phyloP scores from a whole-genome alignment of 306 rosid genomes.

The Sicyos baderoa region DNA sequence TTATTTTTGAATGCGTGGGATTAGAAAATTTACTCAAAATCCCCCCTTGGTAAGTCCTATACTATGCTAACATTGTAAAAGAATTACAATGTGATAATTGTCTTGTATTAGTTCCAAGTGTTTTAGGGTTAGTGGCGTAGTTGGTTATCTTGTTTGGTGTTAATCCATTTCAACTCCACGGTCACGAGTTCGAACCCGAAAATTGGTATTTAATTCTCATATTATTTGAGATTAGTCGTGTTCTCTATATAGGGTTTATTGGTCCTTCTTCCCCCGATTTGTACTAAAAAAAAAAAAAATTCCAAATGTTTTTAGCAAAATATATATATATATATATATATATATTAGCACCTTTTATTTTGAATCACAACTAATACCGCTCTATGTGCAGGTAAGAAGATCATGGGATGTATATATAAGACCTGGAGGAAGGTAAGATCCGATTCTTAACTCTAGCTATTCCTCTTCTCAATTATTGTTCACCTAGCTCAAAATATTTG shows the following conservation, averaged over 20 bases:
- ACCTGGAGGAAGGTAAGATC: constrained; percentile 82
- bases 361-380: constrained; percentile 3
- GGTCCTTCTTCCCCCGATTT: too few species aligned
- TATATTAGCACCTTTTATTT: neutral
- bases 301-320: too few species aligned
- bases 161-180: too few species aligned
- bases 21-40: neutral
- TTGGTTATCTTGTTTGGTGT: too few species aligned
- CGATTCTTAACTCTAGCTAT: neutral
- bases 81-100: neutral
- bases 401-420: constrained; percentile 87
- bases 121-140: too few species aligned
- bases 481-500: neutral
- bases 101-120: neutral
- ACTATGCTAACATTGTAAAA: neutral
- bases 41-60: neutral
- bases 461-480: neutral
- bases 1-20: neutral
- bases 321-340: too few species aligned
- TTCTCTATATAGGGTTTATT: too few species aligned
- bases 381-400: constrained; percentile 74
- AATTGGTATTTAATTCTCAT: too few species aligned
- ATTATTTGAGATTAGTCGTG: too few species aligned
- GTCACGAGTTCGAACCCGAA: too few species aligned
- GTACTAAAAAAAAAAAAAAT: too few species aligned